These are phyloP conservation scores for Glutinoglossum americanum DNA, from an alignment of 495 filamentous ascomycete genomes.

Conservation along the genomic window DNA sequence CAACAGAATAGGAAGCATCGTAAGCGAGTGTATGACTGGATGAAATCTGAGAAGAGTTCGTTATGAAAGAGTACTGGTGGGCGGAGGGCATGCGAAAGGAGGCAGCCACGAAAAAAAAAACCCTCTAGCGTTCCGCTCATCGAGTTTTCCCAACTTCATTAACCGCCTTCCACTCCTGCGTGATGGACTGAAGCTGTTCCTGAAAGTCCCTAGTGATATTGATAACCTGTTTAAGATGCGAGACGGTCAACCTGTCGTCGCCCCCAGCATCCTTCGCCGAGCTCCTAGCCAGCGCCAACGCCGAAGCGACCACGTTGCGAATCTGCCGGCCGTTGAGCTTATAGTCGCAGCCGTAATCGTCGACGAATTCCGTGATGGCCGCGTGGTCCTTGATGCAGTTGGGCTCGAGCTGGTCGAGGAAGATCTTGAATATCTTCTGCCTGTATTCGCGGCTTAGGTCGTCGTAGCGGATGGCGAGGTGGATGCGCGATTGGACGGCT, in stretches of 20 bases:
- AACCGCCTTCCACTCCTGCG: too few species aligned
- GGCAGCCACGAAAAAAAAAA: too few species aligned
- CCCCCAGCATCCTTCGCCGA: slow-evolving; percentile 1
- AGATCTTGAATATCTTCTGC: slow-evolving; percentile 9
- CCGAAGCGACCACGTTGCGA: slow-evolving; percentile 15
- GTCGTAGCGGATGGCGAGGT: slow-evolving; percentile 7
- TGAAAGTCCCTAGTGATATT: slow-evolving; percentile 3
- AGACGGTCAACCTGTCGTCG: not conserved
- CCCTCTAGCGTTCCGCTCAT: too few species aligned
- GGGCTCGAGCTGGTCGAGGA: slow-evolving; percentile 8
- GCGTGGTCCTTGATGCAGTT: slow-evolving; percentile 7
- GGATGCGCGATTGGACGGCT: slow-evolving; percentile 2
- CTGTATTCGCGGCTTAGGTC: slow-evolving; percentile 10
- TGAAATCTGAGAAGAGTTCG: too few species aligned
- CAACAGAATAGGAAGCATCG: too few species aligned
- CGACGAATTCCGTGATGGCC: slow-evolving; percentile 6
- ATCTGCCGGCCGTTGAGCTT: slow-evolving; percentile 17
- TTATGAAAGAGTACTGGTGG: too few species aligned
- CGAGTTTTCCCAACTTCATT: too few species aligned
- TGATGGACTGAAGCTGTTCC: not conserved
- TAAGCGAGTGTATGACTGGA: too few species aligned
- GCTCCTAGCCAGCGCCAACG: slow-evolving; percentile 8
- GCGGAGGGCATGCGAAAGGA: too few species aligned
- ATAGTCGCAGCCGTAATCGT: slow-evolving; percentile 7
- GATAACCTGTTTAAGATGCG: not conserved